phyloP scores from a whole-genome alignment of 768 basidiomycete genomes.

The Boletales sp. region DNA sequence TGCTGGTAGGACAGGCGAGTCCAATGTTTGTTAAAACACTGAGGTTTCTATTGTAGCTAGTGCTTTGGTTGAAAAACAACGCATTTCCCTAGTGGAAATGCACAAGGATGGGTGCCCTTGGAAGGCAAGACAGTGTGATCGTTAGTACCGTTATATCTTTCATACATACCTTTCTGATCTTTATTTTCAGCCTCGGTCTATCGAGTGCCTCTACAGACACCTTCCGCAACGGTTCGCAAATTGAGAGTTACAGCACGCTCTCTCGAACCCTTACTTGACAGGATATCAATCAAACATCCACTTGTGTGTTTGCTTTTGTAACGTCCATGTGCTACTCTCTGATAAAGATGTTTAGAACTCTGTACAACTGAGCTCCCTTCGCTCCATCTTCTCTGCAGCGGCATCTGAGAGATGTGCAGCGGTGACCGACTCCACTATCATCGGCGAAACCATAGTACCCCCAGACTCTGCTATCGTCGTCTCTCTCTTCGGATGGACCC shows the following conservation, averaged over 20 bases:
- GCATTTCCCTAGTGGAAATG: conserved; percentile 54
- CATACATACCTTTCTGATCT: not conserved
- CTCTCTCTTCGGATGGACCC: conserved; percentile 49
- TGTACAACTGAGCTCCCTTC: conserved; percentile 53
- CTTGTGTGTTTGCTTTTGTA: conserved; percentile 44
- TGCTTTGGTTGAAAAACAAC: conserved; percentile 72
- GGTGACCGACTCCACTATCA: conserved; percentile 20
- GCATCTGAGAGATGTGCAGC: conserved; percentile 25
- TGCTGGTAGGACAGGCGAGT: conserved; percentile 59
- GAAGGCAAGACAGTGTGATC: conserved; percentile 76
- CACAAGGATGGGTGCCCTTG: conserved; percentile 86
- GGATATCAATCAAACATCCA: conserved; percentile 66
- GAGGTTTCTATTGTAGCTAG: conserved; percentile 44
- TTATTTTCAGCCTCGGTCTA: conserved; percentile 56
- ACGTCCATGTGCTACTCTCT: conserved; percentile 5
- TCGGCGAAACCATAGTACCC: conserved; percentile 17
- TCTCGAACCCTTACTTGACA: conserved; percentile 51
- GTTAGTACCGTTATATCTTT: conserved; percentile 38
- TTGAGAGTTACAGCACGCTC: conserved; percentile 52
- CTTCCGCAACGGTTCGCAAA: conserved; percentile 57
- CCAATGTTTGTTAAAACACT: conserved; percentile 10
- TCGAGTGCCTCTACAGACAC: conserved; percentile 67
- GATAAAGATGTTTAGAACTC: conserved; percentile 42
- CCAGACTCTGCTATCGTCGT: conserved; percentile 39
- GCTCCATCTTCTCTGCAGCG: conserved; percentile 39